Base-by-base conservation (phyloP, 805 yeast genomes). In the Saccharomyces jurei region DNA sequence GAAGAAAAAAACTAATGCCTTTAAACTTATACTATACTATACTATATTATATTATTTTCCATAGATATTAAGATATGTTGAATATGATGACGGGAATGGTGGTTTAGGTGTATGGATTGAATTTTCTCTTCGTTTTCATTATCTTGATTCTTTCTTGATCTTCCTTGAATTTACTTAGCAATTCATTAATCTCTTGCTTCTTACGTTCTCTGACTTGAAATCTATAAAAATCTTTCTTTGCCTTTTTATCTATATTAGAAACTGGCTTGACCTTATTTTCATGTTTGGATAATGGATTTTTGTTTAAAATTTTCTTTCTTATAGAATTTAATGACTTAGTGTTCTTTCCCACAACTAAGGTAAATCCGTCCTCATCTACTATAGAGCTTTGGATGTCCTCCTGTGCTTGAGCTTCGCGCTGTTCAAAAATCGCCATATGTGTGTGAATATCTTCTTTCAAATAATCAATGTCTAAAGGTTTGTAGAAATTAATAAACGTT, bases 151-250 rank as follows among this genome's bases (percentile, higher is more conserved):
- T 84, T 62, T 85, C 92, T 74, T 94, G 97, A 71, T 94, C 99
- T 57, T 83, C 83, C 69, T 88, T 89, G 74, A 91, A 94, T 68
- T 90, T 89, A 54, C 71, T 76, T 66, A 94, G 76, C 66, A 94
- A 75, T 53, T 88, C 90, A 67, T 89, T 88, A 88, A 94, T 89
- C 71, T 92, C 96, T 58, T 79, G 81, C 76, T 94, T 94, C 79
- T 91, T 92, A 65, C 82, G 81, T 69, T 94, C 96, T 71, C 99
- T 84, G 61, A 94, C 81, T 75, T 94, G 99, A 81, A 91, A 94
- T 64, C 96, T 79, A 76, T 94, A 94, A 76, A 94, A 94, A 72
- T 95, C 98, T 60, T 80, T 78, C 75, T 91, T 89, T 70, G 79
- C 82, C 70, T 85, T 83, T 73, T 79, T 75, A 60, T 44, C 89